Base-by-base conservation (phyloP, 257 asterid genomes). In the Paraleonurus japonicus region DNA sequence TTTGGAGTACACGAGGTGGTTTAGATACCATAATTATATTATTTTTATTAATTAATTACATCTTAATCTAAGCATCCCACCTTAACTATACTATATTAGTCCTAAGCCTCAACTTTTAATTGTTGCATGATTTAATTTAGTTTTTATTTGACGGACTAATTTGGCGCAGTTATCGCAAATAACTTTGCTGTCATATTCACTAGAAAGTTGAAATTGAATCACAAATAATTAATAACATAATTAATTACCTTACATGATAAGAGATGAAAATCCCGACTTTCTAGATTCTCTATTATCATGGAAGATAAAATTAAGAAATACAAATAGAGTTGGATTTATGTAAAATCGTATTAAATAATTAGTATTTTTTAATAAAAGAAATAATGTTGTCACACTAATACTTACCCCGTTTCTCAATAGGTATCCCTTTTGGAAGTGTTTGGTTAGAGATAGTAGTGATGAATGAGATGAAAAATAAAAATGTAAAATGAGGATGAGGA, bases 11-110 rank as follows among this genome's bases (percentile, higher is more conserved):
- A 43, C 51, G 51, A 15, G 16, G 48, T 55, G 61, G 69, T 71
- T 77, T 61, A 72, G 80, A 80, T 83, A 71, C 84, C 80, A 63
- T 69, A 51, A 73, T 74, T 61, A 70, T 50, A 35, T 68, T 37
- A 43, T 66, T 39, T 10, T 69, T 30, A 37, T 70, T 70, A 60
- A 30, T 61, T 72, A 61, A 71, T 71, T 61, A 61, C 70, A 61
- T 80, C 57, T 64, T 72, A 75, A 76, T 75, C 77, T 50, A 66
- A 27, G 51, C 70, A 53, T 63, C 67, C 74, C 80, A 59, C 69
- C 78, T 50, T 71, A 65, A 67, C 48, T 43, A 76, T 70, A 54
- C 62, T 70, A 17, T 54, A 64, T 28, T 37, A 69, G 24, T 35
- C 33, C 60, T 37, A 61, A 51, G 2, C 79, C 74, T 26, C 59